Evolutionary conservation across 2,329 filamentous ascomycete genomes (phyloP).

Genomic region (Scedosporium dehoogii): DNA sequence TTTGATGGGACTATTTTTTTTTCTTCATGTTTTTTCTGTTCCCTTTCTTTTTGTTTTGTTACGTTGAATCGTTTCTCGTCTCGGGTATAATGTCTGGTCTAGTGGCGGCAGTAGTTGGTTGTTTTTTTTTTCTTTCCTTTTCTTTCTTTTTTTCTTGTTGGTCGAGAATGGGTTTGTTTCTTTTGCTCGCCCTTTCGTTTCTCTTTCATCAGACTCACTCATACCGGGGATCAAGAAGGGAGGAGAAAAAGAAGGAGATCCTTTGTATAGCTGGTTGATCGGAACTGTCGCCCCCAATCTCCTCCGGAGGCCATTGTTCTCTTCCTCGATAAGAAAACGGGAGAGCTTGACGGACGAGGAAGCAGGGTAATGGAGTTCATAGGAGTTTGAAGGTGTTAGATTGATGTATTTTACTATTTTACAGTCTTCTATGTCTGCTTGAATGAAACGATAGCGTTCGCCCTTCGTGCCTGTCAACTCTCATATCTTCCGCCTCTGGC

Average conservation of each 20-base stretch:
- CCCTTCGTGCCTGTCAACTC: slow-evolving; percentile 6
- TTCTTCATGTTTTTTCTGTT: slow-evolving; percentile 6
- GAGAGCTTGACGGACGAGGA: slow-evolving; percentile 5
- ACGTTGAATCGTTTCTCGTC: background rate
- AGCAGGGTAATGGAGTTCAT: background rate
- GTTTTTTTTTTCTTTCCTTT: no score
- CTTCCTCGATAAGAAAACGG: background rate
- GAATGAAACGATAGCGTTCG: background rate
- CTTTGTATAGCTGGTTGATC: background rate
- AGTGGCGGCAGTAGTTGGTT: background rate
- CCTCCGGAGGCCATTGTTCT: background rate
- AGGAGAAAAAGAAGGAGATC: background rate
- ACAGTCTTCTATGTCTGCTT: slow-evolving; percentile 2
- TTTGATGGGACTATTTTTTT: background rate
- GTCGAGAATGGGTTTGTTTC: background rate
- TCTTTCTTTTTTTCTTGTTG: no score
- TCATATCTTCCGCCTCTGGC: no score
- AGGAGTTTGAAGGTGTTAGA: background rate
- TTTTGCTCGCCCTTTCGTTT: background rate
- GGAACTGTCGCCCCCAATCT: background rate
- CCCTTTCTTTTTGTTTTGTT: background rate
- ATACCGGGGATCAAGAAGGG: background rate
- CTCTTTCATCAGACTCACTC: background rate
- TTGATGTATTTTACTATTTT: slow-evolving; percentile 7
- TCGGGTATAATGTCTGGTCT: background rate